phyloP scores from a whole-genome alignment of 2,329 filamentous ascomycete genomes.

The Xylaria sp. region DNA sequence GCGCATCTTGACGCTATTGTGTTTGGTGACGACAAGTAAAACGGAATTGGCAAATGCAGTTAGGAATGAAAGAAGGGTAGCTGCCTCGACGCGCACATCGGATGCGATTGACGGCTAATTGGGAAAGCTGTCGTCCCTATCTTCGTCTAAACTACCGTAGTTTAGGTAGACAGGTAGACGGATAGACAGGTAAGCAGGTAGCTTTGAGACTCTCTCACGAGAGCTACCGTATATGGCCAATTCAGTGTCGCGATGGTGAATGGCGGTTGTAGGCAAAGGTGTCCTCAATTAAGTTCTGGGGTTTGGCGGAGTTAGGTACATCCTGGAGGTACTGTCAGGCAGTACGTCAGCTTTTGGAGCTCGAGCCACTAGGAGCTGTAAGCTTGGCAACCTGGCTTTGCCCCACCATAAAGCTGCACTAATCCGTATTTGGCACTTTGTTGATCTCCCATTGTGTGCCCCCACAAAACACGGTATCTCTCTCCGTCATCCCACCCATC shows the following conservation, averaged over 20 bases:
- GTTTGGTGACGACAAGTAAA: constrained; percentile 19
- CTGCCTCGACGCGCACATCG: constrained; percentile 28
- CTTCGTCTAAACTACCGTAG: background rate
- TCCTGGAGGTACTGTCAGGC: background rate
- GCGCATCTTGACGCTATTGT: constrained; percentile 68
- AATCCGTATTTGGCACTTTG: constrained; percentile 37
- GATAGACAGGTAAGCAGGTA: background rate
- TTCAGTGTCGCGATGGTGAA: background rate
- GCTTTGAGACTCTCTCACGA: constrained; percentile 12
- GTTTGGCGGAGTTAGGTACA: background rate
- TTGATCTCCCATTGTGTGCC: constrained; percentile 34
- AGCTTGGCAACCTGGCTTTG: background rate
- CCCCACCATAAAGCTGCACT: constrained; percentile 4
- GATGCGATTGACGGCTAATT: constrained; percentile 19
- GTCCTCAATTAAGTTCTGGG: constrained; percentile 37
- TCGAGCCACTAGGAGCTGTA: constrained; percentile 27
- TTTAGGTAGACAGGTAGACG: background rate
- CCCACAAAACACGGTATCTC: constrained; percentile 38
- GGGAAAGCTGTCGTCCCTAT: constrained; percentile 15
- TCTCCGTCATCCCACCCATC: constrained; percentile 30
- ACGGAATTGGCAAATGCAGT: constrained; percentile 28
- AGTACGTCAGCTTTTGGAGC: constrained; percentile 21
- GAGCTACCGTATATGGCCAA: constrained; percentile 1
- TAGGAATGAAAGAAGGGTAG: constrained; percentile 22
- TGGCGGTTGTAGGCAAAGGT: constrained; percentile 33